Percentiles rank a stretch among this genome's conserved stretches.
phyloP scores from a whole-genome alignment of 306 rosid genomes.

The Argentina anserina region DNA sequence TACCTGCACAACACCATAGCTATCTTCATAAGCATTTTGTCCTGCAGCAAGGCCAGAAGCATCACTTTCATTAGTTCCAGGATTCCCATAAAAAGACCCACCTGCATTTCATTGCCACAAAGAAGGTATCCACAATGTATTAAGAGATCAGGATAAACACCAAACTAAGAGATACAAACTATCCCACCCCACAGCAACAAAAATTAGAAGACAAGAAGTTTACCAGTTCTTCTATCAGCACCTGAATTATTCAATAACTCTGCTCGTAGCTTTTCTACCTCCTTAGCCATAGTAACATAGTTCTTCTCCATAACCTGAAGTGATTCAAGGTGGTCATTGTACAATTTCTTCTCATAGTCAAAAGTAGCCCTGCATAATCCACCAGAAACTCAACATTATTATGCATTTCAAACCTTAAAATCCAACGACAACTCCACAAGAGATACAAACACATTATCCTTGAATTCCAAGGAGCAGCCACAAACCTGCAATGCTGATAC shows the following conservation, averaged over 20 bases:
- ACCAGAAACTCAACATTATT: conserved; percentile 29
- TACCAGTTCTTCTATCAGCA: conserved; percentile 68
- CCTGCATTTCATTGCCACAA: conserved; percentile 40
- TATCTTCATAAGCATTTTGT: conserved; percentile 77
- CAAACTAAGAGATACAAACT: conserved; percentile 1
- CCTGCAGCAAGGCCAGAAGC: conserved; percentile 58
- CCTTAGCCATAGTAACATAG: conserved; percentile 86
- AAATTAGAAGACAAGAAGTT: conserved; percentile 9
- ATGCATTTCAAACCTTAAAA: not conserved
- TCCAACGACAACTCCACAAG: not conserved
- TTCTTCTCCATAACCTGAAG: conserved; percentile 96
- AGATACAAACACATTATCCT: not conserved
- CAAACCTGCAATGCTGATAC: conserved; percentile 87
- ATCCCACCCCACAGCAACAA: not conserved
- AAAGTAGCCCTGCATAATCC: conserved; percentile 69
- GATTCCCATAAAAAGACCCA: conserved; percentile 71
- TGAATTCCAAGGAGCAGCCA: not conserved
- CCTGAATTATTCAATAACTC: conserved; percentile 63
- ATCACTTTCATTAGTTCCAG: conserved; percentile 66
- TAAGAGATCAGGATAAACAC: conserved; percentile 27
- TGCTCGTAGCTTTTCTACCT: conserved; percentile 90
- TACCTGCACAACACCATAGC: conserved; percentile 74
- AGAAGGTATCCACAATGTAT: conserved; percentile 25
- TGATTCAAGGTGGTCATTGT: conserved; percentile 90
- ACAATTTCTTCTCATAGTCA: conserved; percentile 85